Evolutionary conservation across 2,329 filamentous ascomycete genomes (phyloP), one percentile per base, ranked within the genome.

Genomic region (Fusarium setosum): DNA sequence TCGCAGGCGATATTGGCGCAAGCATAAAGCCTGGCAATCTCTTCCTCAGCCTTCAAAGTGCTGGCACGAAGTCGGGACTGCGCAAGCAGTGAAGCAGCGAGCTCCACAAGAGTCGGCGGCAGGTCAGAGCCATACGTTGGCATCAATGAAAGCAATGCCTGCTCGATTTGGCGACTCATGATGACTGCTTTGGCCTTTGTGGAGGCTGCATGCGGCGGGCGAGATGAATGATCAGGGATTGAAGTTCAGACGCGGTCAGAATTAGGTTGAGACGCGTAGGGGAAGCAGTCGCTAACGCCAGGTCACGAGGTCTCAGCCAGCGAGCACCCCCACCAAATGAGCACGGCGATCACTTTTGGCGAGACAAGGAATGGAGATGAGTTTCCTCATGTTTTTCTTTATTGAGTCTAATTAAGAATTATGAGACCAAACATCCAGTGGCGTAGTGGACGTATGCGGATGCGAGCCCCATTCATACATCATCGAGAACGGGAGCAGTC

Each of bases 1-100:
- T 95, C 93, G 74, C 94, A 98, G 18, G 96, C 96, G 61, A 99
- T 86, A 77, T 97, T 90, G 13, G 92, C 92, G 75, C 94, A 97
- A 5, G 91, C 92, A 76, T 96, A 96, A 5, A 87, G 85, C 18
- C 94, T 86, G n/a, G 91, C 93, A 66, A 96, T 89, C 76, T 97
- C 94, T 76, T 97, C 94, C 56, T 96, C 93, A 4, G 89, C 85
- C 75, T 94, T 96, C 52, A 97, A 83, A 15, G 87, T 91, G 72
- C 88, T 90, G 48, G 92, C 93, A 71, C 89, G 90, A 73, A 89
- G 88, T 31, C 92, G 88, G 12, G 93, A 96, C 77, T 96, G 93
- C 3, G 92, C 90, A 41, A 96, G 86, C 7, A 97, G 82, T 9
- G 90, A 93, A 50, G 85, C 83, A 1, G 93, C 89, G 10, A 94